A percentile compares a stretch with the other conserved stretches of the same genome.
These are phyloP conservation scores for Aspergillus latus DNA, from an alignment of 2,329 filamentous ascomycete genomes.

Conservation along the genomic window DNA sequence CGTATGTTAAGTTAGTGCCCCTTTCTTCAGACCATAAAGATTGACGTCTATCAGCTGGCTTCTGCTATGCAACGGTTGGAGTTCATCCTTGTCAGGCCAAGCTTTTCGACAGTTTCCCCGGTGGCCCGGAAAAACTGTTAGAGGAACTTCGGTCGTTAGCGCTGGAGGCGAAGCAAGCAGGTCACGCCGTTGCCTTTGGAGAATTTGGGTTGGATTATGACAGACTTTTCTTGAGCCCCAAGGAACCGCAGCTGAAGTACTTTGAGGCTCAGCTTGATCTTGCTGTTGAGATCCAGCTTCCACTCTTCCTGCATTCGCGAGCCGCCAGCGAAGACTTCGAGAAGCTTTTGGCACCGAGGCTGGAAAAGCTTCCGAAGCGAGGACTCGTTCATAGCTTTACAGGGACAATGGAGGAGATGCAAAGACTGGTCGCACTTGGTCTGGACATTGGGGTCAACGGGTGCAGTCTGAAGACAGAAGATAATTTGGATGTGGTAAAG, in stretches of 20 bases:
- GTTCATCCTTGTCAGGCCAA: conserved; percentile 89
- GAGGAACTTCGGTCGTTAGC: conserved; percentile 67
- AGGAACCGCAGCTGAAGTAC: conserved; percentile 76
- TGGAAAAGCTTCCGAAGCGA: conserved; percentile 68
- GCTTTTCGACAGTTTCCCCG: conserved; percentile 65
- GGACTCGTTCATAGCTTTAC: conserved; percentile 96
- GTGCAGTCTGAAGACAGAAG: conserved; percentile 90
- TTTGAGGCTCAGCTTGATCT: conserved; percentile 82
- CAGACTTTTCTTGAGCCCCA: conserved; percentile 76
- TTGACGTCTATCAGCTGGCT: conserved; percentile 57
- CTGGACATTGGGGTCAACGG: conserved; percentile 95
- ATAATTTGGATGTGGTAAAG: conserved; percentile 83
- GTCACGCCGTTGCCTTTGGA: conserved; percentile 76
- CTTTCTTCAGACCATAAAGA: conserved; percentile 15
- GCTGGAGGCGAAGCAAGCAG: conserved; percentile 54
- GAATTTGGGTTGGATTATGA: conserved; percentile 98
- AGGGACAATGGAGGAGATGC: conserved; percentile 81
- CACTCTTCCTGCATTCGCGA: conserved; percentile 88
- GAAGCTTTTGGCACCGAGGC: conserved; percentile 60
- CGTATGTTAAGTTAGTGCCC: conserved; percentile 54
- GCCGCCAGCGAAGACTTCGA: conserved; percentile 87
- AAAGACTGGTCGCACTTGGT: conserved; percentile 72
- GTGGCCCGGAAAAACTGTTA: conserved; percentile 46
- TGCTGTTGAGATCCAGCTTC: conserved; percentile 73
- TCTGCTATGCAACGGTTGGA: conserved; percentile 86